These are phyloP conservation scores for Pyrenochaeta sp. DNA, from an alignment of 2,329 filamentous ascomycete species.

Conservation along the genomic window DNA sequence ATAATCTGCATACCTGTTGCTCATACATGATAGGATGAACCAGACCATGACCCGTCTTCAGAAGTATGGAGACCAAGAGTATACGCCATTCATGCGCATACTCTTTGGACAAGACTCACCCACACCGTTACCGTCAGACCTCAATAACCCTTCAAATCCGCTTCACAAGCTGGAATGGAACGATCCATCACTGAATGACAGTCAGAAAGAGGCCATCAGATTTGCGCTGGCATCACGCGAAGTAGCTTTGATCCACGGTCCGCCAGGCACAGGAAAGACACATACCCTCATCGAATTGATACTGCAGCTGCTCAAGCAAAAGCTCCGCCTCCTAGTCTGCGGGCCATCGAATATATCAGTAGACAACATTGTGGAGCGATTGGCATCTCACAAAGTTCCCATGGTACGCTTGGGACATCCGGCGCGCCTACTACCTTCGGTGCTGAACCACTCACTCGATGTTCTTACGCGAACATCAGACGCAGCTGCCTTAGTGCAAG, in stretches of 20 bases:
- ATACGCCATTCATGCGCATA: constrained; percentile 66
- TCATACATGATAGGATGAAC: constrained; percentile 60
- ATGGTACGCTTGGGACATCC: constrained; percentile 93
- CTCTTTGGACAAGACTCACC: constrained; percentile 67
- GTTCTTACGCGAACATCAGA: constrained; percentile 90
- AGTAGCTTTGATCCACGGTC: constrained; percentile 90
- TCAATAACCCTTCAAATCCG: constrained; percentile 50
- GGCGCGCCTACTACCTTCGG: constrained; percentile 85
- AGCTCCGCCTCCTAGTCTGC: constrained; percentile 85
- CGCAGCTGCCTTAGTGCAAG: constrained; percentile 85
- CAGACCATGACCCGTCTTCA: constrained; percentile 69
- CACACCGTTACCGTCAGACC: constrained; percentile 57
- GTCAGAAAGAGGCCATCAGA: constrained; percentile 70
- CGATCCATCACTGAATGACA: constrained; percentile 66
- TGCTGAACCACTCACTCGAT: constrained; percentile 89
- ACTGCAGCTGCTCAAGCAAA: constrained; percentile 80
- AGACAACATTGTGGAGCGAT: constrained; percentile 95
- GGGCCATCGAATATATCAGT: constrained; percentile 97
- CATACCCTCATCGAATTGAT: constrained; percentile 96
- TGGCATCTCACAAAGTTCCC: constrained; percentile 83
- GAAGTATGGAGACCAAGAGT: constrained; percentile 64
- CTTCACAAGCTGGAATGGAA: constrained; percentile 61
- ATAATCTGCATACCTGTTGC: constrained; percentile 4
- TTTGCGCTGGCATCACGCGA: constrained; percentile 86
- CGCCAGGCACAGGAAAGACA: constrained; percentile 95